Evolutionary conservation across 2,329 filamentous ascomycete genomes (phyloP), one percentile per base, ranked within the genome.

Genomic region (Ascochyta fabae): DNA sequence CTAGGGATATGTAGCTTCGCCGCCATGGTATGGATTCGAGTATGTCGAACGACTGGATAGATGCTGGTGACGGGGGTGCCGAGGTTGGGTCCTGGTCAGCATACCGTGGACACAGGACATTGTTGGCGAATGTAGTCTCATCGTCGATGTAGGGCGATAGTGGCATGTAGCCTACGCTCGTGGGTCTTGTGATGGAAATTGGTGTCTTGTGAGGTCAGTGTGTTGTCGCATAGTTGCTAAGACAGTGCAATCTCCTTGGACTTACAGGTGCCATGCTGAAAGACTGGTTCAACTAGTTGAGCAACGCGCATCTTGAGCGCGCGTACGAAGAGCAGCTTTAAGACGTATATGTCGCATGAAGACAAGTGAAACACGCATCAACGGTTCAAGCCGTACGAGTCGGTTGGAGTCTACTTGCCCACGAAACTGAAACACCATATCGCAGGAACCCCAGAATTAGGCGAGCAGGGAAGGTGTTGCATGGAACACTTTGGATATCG

Each of bases 1-100:
- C 44, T 15, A 52, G 19, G 7, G 48, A 23, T 27, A 57, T 67
- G 56, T 72, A 68, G 35, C 67, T 67, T 40, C 60, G 58, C 16
- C 69, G 65, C 71, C 72, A 74, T 41, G 71, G 67, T 38, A 70
- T 65, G 22, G 60, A 66, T 27, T 73, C 71, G 19, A 72, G 57
- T 35, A 73, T 62, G 46, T 74, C 71, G 50, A 75, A 72, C 15
- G 71, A 70, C 48, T 74, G 69, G 16, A 74, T 64, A 1, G 70
- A 72, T 9, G 70, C 66, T 24, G 71, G 71, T 9, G 71, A 73
- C n/a, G 70, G 68, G 12, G 71, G 72, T n/a, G 69, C 66, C 22
- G 68, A 71, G 1, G 67, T 62, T 10, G 63, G 47, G 41, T 74
- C 70, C 19, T 58, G 59, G 35, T 74, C 70, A 27, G 69, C 69